phyloP scores from a whole-genome alignment of 2,329 filamentous ascomycete genomes.

The Ceratocystis alfenasii region DNA sequence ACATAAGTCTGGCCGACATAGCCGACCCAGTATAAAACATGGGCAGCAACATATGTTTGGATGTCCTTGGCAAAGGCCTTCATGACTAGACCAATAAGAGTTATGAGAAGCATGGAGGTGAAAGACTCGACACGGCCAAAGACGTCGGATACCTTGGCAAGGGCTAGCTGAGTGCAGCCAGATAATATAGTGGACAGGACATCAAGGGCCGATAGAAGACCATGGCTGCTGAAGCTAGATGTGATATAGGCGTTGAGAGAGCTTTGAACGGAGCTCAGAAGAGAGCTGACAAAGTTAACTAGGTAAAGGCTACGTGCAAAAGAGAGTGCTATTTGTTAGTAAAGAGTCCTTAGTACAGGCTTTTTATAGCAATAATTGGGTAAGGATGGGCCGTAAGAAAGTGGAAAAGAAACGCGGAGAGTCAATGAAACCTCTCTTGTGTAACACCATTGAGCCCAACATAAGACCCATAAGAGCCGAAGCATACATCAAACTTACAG shows the following conservation, averaged over 20 bases:
- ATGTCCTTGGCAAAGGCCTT: slow-evolving; percentile 50
- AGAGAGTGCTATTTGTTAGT: background rate
- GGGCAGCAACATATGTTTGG: slow-evolving; percentile 46
- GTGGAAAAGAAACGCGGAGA: background rate
- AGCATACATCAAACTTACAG: slow-evolving; percentile 28
- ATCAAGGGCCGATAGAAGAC: slow-evolving; percentile 52
- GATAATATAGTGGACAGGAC: slow-evolving; percentile 43
- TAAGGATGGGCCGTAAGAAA: too few species aligned
- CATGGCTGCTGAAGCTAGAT: slow-evolving; percentile 51
- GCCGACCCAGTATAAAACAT: slow-evolving; percentile 54
- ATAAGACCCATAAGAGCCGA: background rate
- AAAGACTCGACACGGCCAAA: slow-evolving; percentile 40
- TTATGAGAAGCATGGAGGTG: slow-evolving; percentile 33
- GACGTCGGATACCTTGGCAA: slow-evolving; percentile 40
- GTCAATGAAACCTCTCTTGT: background rate
- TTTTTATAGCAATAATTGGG: too few species aligned
- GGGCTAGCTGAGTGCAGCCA: slow-evolving; percentile 31
- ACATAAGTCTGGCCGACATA: slow-evolving; percentile 33
- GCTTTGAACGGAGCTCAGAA: slow-evolving; percentile 31
- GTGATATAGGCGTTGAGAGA: slow-evolving; percentile 54
- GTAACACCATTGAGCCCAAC: background rate
- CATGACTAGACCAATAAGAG: slow-evolving; percentile 46
- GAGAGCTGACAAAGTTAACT: slow-evolving; percentile 31
- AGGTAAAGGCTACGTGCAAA: slow-evolving; percentile 30
- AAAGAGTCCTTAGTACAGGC: background rate